Conservation (phyloP, 257 asterid species). For the Solanum chilense region DNA sequence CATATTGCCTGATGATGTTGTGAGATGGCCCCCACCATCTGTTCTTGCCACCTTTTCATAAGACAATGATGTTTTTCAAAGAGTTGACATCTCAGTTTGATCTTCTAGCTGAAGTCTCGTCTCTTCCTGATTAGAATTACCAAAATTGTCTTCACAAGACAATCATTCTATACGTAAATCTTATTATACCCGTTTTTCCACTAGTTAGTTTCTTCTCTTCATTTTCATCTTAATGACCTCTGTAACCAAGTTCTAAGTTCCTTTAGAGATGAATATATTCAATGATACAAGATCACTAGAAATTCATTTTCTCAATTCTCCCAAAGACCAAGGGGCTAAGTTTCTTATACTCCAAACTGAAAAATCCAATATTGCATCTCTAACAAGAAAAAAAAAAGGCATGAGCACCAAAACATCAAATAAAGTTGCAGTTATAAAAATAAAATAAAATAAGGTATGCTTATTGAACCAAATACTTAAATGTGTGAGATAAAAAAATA, state of each 20-base stretch:
- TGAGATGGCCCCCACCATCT: conserved; percentile 3
- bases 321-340: not conserved
- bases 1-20: conserved; percentile 4
- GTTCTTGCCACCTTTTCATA: conserved; percentile 11
- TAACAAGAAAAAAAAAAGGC: not conserved
- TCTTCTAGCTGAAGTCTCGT: conserved; percentile 16
- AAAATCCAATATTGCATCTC: not conserved
- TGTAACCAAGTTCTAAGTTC: not conserved
- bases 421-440: not conserved
- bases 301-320: not conserved
- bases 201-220: conserved; percentile 1
- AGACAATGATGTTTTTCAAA: conserved; percentile 10
- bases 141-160: no score
- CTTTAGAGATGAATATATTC: not conserved
- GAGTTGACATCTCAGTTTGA: conserved; percentile 8
- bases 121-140: not conserved
- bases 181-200: not conserved
- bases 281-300: not conserved
- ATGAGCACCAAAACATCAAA: not conserved
- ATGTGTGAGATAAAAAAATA: not conserved
- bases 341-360: not conserved
- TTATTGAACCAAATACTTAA: not conserved
- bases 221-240: conserved; percentile 15
- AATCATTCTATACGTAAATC: not conserved
- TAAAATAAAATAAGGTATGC: no score